Evolutionary conservation across 441 rosid genomes (phyloP), one percentile per base, ranked within the genome.

Genomic region (Theobroma grandiflorum): DNA sequence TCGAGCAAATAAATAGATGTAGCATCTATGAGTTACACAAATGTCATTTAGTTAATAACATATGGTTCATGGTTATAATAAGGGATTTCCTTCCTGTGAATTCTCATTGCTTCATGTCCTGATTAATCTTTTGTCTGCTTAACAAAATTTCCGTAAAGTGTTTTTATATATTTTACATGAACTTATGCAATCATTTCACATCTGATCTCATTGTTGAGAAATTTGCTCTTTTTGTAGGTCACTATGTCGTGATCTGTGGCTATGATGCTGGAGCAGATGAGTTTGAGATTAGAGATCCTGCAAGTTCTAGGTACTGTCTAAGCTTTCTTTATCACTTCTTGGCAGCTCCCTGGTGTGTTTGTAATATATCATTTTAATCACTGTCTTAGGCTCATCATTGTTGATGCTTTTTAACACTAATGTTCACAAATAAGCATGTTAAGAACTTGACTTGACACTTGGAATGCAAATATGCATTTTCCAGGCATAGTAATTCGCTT

Each of bases 201-300:
- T 20, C 10, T 63, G 75, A 37, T 78, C 31, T 47, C 38, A 50
- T 55, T 22, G 52, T 40, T 61, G 57, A 66, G 70, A 57, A 8
- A 62, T 63, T 26, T 55, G 77, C 53, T 77, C 69, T 31, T 20
- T 31, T 20, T 69, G 77, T 74, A 94, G 98, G 98, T 84, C 98
- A 97, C 80, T 93, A 97, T 80, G 86, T 95, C 20, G 86, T 97
- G 84, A 92, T 94, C 82, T 95, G 98, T 74, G 97, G 98, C 79
- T 97, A 95, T 75, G 97, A 95, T 80, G 85, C 94, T 59, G 81
- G 62, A 47, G 82, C 84, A 10, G 95, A 95, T 83, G 99, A 95
- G 88, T 97, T 95, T 75, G 98, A 95, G 89, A 97, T 97, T 78
- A 93, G 97, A 87, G 98, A 97, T 87, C 99, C 99, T 76, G 97